These are phyloP conservation scores for Yamadazyma aaseri DNA, from an alignment of 1,139 yeast species.

Conservation along the genomic window DNA sequence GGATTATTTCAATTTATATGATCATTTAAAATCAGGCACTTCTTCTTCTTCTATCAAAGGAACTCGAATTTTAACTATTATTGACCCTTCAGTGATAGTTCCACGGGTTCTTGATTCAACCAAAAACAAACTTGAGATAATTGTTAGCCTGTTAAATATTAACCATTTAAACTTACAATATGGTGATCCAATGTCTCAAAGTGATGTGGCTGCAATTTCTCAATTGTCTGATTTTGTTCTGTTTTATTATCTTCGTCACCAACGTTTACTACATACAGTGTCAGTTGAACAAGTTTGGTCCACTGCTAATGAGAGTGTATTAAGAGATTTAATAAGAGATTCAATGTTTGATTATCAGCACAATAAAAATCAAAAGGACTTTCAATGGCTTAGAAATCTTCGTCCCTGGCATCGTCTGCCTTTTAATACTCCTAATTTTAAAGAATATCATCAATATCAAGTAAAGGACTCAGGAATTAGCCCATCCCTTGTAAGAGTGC, in stretches of 20 bases:
- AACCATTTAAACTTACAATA: conserved; percentile 22
- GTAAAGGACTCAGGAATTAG: background rate
- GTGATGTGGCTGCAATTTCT: conserved; percentile 26
- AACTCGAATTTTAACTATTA: background rate
- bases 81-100: conserved; percentile 19
- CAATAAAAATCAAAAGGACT: background rate
- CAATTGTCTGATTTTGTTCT: conserved; percentile 21
- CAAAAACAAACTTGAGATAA: conserved; percentile 12
- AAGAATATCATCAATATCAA: conserved; percentile 1
- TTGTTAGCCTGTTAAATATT: conserved; percentile 15
- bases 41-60: too few relatives aligned
- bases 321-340: conserved; percentile 15
- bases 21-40: background rate
- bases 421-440: conserved; percentile 15
- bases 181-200: conserved; percentile 32
- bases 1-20: conserved; percentile 1
- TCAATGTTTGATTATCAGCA: background rate
- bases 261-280: conserved; percentile 5
- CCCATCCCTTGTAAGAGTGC: background rate
- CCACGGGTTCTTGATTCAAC: conserved; percentile 15
- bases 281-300: conserved; percentile 35
- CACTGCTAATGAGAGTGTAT: conserved; percentile 26
- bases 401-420: conserved; percentile 21
- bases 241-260: background rate
- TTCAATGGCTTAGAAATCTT: background rate